Percentiles rank a stretch among this genome's conserved stretches.
These are phyloP conservation scores for Puccinia triticina DNA, from an alignment of 1,284 basidiomycete species.

Conservation along the genomic window DNA sequence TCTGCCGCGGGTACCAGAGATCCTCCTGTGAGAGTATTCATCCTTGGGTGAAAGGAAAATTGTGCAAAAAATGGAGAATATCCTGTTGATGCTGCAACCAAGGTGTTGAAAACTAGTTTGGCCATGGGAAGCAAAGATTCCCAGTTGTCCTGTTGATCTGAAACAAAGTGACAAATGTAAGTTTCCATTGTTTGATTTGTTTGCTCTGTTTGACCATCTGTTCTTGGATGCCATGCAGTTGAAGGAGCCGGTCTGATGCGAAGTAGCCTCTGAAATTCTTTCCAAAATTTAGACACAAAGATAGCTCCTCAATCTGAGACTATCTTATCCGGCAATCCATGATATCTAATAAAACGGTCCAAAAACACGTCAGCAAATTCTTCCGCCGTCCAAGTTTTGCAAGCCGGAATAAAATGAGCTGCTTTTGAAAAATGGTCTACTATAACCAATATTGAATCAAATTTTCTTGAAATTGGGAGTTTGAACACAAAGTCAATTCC, in stretches of 20 bases:
- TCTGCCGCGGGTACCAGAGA: neutral
- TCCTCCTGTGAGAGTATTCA: constrained; percentile 29
- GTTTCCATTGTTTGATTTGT: constrained; percentile 34
- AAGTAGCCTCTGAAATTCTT: neutral
- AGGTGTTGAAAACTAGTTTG: constrained; percentile 61
- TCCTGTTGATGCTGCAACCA: constrained; percentile 55
- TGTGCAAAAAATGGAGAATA: constrained; percentile 63
- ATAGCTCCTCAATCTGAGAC: too few species aligned
- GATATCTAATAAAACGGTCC: too few species aligned
- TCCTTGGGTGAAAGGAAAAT: constrained; percentile 60
- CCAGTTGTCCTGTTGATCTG: too few species aligned
- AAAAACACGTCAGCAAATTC: too few species aligned
- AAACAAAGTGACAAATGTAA: too few species aligned
- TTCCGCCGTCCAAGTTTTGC: too few species aligned
- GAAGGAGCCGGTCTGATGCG: constrained; percentile 7
- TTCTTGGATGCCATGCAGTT: constrained; percentile 14
- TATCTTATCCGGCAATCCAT: too few species aligned
- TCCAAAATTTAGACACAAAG: constrained; percentile 25
- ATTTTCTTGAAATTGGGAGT: too few species aligned
- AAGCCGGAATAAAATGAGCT: too few species aligned
- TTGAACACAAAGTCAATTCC: neutral
- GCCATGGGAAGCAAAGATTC: constrained; percentile 56
- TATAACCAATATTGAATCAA: too few species aligned
- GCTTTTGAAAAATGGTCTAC: too few species aligned
- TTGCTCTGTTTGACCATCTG: constrained; percentile 22